A percentile compares a stretch with the other conserved stretches of the same genome.
Evolutionary conservation across 176 grass and related monocot genomes (phyloP).

Genomic region (Elaeis guineensis): DNA sequence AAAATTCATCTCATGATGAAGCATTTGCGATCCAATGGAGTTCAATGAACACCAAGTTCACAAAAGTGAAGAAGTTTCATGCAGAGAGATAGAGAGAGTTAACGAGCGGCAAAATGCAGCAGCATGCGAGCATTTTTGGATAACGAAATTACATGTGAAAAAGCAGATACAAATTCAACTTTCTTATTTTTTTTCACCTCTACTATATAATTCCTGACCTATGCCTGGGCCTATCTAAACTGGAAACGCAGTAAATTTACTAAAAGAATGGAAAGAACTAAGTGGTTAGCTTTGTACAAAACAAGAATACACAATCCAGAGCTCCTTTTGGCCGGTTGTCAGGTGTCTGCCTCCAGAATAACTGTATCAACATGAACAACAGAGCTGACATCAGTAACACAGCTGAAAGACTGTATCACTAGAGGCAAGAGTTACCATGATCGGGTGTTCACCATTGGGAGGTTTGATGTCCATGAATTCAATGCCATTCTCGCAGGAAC

Average conservation of each 20-base stretch:
- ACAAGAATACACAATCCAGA: slow-evolving; percentile 21
- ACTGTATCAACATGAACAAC: no score
- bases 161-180: background rate
- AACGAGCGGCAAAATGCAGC: background rate
- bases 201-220: slow-evolving; percentile 19
- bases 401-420: no score
- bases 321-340: no score
- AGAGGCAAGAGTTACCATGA: no score
- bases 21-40: no score
- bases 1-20: background rate
- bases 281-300: background rate
- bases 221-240: slow-evolving; percentile 19
- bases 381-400: no score
- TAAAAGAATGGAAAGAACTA: background rate
- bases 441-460: no score
- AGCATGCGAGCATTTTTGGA: background rate
- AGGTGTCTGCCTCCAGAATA: no score
- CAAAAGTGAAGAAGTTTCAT: background rate
- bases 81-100: background rate
- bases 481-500: no score
- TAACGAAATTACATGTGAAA: background rate
- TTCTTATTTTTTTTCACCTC: background rate
- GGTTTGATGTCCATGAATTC: no score
- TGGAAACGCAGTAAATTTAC: background rate
- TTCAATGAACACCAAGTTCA: no score